Conservation (phyloP, 148 eudicot genomes). For the Rhododendron vialii region DNA sequence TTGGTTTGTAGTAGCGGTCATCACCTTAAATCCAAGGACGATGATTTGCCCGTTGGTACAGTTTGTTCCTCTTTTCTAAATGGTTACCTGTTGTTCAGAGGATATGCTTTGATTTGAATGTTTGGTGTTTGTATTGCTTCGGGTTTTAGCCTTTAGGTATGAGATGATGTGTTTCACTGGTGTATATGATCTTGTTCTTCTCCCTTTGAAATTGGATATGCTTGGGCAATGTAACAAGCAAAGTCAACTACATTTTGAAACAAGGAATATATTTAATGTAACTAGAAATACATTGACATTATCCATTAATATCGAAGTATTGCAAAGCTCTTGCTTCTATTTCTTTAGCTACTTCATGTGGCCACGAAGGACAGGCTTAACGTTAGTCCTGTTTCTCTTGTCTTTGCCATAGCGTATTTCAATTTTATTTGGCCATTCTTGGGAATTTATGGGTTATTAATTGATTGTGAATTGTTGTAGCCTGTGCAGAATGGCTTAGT, state of each 20-base stretch:
- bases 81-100: conserved; percentile 13
- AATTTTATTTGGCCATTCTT: neutral
- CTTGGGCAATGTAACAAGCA: neutral
- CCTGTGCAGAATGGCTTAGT: neutral
- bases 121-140: conserved; percentile 1
- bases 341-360: neutral
- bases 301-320: neutral
- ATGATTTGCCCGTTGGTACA: neutral
- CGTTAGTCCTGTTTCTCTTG: neutral
- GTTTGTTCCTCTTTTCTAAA: neutral
- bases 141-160: neutral
- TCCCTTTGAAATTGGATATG: neutral
- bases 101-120: neutral
- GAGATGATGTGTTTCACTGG: neutral
- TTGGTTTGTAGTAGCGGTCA: neutral
- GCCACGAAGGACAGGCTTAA: neutral
- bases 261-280: neutral
- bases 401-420: neutral
- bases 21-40: neutral
- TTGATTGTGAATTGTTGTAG: neutral
- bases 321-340: neutral
- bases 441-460: neutral
- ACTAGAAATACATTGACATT: neutral
- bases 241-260: neutral
- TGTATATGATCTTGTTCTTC: neutral